These are phyloP conservation scores for Rhododendron kiyosumense DNA, from an alignment of 148 eudicot species.

Conservation along the genomic window DNA sequence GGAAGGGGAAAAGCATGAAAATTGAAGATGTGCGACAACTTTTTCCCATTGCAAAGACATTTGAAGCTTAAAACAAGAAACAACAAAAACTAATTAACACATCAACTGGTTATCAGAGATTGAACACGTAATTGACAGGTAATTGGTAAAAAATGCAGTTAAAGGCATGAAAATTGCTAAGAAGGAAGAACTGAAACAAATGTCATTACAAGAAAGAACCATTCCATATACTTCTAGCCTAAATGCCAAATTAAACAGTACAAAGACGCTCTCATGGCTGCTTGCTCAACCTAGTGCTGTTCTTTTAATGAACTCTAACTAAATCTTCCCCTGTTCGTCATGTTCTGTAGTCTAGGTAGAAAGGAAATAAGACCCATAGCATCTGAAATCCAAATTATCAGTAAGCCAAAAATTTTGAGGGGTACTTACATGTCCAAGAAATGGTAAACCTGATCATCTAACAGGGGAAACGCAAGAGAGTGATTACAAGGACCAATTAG, in stretches of 20 bases:
- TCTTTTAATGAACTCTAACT: not conserved
- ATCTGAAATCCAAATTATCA: not conserved
- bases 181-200: not conserved
- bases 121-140: not conserved
- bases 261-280: not conserved
- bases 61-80: not conserved
- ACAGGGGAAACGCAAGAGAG: not conserved
- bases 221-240: not conserved
- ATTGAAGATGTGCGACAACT: not conserved
- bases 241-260: not conserved
- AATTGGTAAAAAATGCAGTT: not conserved
- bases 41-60: not conserved
- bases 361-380: not conserved
- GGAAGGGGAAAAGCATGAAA: not conserved
- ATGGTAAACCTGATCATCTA: not conserved
- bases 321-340: not conserved
- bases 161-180: not conserved
- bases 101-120: not conserved
- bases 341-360: not conserved
- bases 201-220: not conserved
- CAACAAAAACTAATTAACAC: not conserved
- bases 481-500: constrained; percentile 62
- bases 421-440: not conserved
- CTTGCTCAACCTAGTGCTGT: not conserved
- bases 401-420: not conserved